Evolutionary conservation across 768 basidiomycete genomes (phyloP), one percentile per base, ranked within the genome.

Genomic region (Rhodotorula paludigena): DNA sequence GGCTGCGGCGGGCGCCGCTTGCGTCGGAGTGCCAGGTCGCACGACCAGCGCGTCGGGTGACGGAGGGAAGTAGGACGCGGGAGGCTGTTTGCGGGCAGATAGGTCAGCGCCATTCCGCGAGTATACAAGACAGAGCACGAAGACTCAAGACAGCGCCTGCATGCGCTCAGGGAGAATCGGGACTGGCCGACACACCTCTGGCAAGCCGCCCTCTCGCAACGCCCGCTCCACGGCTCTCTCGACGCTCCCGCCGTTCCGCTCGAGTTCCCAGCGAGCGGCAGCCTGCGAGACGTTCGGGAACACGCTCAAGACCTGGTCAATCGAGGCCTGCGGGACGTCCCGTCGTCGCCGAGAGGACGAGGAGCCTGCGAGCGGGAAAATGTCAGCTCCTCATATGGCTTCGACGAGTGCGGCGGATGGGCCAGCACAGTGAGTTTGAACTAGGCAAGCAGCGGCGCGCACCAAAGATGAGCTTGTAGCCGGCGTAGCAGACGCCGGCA

Each of bases 221-320:
- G 57, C 60, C 15, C 71, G 10, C 52, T 72, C 71, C n/a, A 72
- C 66, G 1, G 66, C 64, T n/a, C 66, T 21, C 35, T 72, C 71
- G 41, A 72, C 70, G 33, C 59, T 64, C 39, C 49, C 66, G 0
- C 69, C 64, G 33, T 60, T 72, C 41, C 66, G 42, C 41, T 68
- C 66, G 12, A 72, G 53, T 47, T 68, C 71, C 54, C 56, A 72
- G 25, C 71, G 15, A 5, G 63, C 45, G 0, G 59, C 35, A 1
- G 30, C 6, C 0, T 4, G 28, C 16, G 58, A 49, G 12, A 72
- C 49, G 47, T 52, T 32, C 4, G 71, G 71, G 25, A 72, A 68
- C 51, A 68, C 45, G 15, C 32, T 21, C 21, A 51, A 35, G 2
- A 72, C 35, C 21, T 57, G 49, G 30, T 62, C 66, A 21, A 72